Conservation (phyloP, 768 basidiomycete genomes). For the Lactarius pseudohatsudake region DNA sequence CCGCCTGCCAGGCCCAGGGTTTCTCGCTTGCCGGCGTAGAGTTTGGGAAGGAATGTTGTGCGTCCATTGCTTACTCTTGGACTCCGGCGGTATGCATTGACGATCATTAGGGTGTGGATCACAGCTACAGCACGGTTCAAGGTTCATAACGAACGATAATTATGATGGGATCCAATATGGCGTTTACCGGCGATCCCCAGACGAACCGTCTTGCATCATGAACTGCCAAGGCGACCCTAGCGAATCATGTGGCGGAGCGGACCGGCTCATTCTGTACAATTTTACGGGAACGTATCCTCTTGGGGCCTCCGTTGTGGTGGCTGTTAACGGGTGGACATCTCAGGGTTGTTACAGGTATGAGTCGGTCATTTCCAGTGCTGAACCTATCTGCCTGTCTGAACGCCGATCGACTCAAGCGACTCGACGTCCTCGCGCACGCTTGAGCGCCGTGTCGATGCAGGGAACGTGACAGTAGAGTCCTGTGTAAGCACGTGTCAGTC, state of each 20-base stretch:
- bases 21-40: slow-evolving; percentile 69
- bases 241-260: neutral
- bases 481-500: neutral
- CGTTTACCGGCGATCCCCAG: neutral
- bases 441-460: slow-evolving; percentile 6
- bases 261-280: neutral
- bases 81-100: neutral
- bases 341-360: neutral
- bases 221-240: neutral
- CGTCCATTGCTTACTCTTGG: slow-evolving; percentile 34
- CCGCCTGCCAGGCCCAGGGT: slow-evolving; percentile 65
- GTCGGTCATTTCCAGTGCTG: neutral
- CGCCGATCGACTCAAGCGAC: neutral
- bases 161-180: neutral
- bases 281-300: neutral
- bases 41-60: slow-evolving; percentile 72
- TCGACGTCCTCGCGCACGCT: slow-evolving; percentile 1
- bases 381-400: neutral
- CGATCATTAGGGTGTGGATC: neutral
- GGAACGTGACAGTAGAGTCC: slow-evolving; percentile 15
- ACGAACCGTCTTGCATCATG: neutral
- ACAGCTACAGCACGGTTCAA: neutral
- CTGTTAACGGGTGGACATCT: neutral
- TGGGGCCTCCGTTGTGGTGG: neutral
- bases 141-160: neutral